Percentiles rank a stretch among this genome's conserved stretches.
phyloP scores from a whole-genome alignment of 1,139 yeast species.

The Yamadazyma sp. region DNA sequence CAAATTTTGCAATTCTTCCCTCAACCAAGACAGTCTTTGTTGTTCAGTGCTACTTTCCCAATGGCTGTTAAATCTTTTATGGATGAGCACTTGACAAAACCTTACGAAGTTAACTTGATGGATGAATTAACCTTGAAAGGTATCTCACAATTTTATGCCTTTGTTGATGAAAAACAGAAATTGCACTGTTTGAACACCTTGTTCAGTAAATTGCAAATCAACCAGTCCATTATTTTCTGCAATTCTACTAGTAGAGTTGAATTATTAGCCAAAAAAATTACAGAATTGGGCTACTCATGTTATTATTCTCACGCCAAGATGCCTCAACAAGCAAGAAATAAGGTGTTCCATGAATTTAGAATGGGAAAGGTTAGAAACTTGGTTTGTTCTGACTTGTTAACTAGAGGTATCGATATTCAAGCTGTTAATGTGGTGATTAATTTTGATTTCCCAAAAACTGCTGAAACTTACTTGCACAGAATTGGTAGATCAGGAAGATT shows the following conservation, averaged over 20 bases:
- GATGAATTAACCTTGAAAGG: slow-evolving; percentile 96
- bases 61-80: slow-evolving; percentile 88
- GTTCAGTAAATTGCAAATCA: slow-evolving; percentile 90
- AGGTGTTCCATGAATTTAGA: slow-evolving; percentile 97
- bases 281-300: slow-evolving; percentile 95
- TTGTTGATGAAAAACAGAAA: slow-evolving; percentile 95
- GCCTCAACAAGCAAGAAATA: slow-evolving; percentile 97
- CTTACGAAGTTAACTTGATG: slow-evolving; percentile 95
- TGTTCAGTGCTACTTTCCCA: slow-evolving; percentile 96
- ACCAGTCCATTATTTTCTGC: slow-evolving; percentile 95
- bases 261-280: slow-evolving; percentile 89
- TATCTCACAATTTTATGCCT: slow-evolving; percentile 95
- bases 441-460: slow-evolving; percentile 97
- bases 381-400: slow-evolving; percentile 93
- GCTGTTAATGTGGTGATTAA: slow-evolving; percentile 97
- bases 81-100: slow-evolving; percentile 87
- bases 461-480: slow-evolving; percentile 96
- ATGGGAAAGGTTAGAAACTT: slow-evolving; percentile 96
- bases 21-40: slow-evolving; percentile 73
- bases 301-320: slow-evolving; percentile 95
- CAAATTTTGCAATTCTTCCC: slow-evolving; percentile 87
- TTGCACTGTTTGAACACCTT: slow-evolving; percentile 93
- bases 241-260: slow-evolving; percentile 96
- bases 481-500: slow-evolving; percentile 99
- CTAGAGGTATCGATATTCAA: slow-evolving; percentile 99